These are phyloP conservation scores for Sugiyamaella americana DNA, from an alignment of 805 yeast genomes.

Conservation along the genomic window DNA sequence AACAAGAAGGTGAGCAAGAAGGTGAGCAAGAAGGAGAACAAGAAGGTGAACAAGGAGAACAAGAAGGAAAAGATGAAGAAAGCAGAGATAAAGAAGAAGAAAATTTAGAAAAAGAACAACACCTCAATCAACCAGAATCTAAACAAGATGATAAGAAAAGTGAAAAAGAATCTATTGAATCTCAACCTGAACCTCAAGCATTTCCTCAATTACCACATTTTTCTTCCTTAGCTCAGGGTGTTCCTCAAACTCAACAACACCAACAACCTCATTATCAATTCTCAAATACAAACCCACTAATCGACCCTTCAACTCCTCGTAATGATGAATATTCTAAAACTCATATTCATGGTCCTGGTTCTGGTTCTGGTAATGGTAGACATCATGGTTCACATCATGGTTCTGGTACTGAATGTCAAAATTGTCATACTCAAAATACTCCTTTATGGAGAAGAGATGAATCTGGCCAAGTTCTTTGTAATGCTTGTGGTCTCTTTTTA, in stretches of 20 bases:
- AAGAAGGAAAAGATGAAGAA: neutral
- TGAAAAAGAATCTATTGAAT: neutral
- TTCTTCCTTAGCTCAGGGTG: neutral
- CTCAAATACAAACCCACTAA: neutral
- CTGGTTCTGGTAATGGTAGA: neutral
- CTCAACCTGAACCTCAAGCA: neutral
- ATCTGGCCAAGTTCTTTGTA: constrained; percentile 82
- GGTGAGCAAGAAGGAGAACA: too few species aligned
- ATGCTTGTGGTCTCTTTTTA: constrained; percentile 87
- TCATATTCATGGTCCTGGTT: neutral
- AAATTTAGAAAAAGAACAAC: too few species aligned
- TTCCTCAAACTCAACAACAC: neutral
- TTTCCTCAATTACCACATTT: neutral
- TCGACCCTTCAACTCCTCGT: too few species aligned
- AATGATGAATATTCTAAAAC: neutral
- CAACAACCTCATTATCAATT: neutral
- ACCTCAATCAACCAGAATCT: too few species aligned
- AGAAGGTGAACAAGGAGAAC: too few species aligned
- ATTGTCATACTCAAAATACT: constrained; percentile 87
- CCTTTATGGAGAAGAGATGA: constrained; percentile 96
- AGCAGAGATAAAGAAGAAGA: neutral
- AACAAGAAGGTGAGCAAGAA: too few species aligned
- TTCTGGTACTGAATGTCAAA: constrained; percentile 53
- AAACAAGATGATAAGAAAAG: neutral
- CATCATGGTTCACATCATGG: constrained; percentile 1